These are phyloP conservation scores for Nigrograna mackinnonii DNA, from an alignment of 2,329 filamentous ascomycete species.

Conservation along the genomic window DNA sequence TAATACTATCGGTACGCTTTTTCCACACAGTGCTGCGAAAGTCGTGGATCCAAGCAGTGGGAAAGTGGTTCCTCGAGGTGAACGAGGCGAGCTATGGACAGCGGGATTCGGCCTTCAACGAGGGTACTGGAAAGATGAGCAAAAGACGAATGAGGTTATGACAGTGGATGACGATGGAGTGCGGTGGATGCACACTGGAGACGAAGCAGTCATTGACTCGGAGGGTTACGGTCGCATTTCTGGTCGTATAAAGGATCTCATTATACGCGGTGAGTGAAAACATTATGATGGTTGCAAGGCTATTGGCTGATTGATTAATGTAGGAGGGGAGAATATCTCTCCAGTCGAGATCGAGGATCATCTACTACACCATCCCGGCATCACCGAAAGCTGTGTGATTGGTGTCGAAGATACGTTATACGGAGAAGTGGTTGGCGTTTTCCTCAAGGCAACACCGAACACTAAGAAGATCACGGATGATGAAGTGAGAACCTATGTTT, in stretches of 20 bases:
- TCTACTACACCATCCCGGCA: slow-evolving; percentile 54
- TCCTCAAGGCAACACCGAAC: not conserved
- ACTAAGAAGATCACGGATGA: not conserved
- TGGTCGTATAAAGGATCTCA: slow-evolving; percentile 84
- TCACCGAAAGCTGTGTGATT: slow-evolving; percentile 76
- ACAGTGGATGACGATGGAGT: not conserved
- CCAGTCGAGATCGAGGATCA: slow-evolving; percentile 72
- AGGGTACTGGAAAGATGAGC: not conserved
- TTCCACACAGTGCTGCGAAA: not conserved
- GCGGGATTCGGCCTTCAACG: not conserved
- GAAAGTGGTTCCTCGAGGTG: not conserved
- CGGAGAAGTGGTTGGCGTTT: slow-evolving; percentile 77
- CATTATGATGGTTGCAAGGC: not conserved
- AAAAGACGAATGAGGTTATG: not conserved
- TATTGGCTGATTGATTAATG: not conserved
- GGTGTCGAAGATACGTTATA: slow-evolving; percentile 77
- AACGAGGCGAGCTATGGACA: not conserved
- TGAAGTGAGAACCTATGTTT: slow-evolving; percentile 1
- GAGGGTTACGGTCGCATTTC: slow-evolving; percentile 81
- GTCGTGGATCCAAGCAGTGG: not conserved
- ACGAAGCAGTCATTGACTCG: slow-evolving; percentile 75
- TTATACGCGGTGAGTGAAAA: slow-evolving; percentile 63
- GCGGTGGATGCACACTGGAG: slow-evolving; percentile 58
- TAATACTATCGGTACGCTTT: not conserved
- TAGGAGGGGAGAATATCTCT: slow-evolving; percentile 79